A percentile compares a stretch with the other conserved stretches of the same genome.
Evolutionary conservation across 768 basidiomycete species (phyloP).

Genomic region (Mrakia frigida): DNA sequence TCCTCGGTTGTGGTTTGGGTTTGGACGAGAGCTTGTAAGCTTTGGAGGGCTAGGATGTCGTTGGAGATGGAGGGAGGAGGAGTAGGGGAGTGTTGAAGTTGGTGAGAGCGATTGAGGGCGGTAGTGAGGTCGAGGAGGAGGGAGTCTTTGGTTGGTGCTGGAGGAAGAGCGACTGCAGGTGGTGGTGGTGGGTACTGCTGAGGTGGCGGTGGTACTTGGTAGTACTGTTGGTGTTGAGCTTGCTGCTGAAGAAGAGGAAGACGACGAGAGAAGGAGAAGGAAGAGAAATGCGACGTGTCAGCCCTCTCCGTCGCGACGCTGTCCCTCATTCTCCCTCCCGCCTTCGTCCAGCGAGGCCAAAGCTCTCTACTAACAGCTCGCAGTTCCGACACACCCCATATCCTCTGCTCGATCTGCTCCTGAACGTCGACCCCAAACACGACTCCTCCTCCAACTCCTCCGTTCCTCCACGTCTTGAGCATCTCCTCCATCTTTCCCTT

Average conservation of each 20-base stretch:
- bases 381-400: slow-evolving; percentile 41
- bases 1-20: slow-evolving; percentile 5
- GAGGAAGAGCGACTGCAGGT: not conserved
- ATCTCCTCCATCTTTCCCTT: slow-evolving; percentile 97
- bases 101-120: not conserved
- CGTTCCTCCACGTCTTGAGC: slow-evolving; percentile 88
- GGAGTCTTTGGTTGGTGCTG: slow-evolving; percentile 8
- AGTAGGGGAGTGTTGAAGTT: not conserved
- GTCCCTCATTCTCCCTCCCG: not conserved
- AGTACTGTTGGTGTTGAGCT: not conserved
- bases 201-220: not conserved
- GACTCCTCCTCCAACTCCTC: slow-evolving; percentile 70
- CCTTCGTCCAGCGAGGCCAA: not conserved
- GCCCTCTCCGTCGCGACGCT: not conserved
- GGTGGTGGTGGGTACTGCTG: not conserved
- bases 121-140: not conserved
- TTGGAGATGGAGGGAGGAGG: slow-evolving; percentile 4
- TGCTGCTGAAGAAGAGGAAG: slow-evolving; percentile 7
- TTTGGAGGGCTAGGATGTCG: slow-evolving; percentile 10
- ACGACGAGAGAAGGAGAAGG: not conserved
- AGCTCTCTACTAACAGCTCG: slow-evolving; percentile 4
- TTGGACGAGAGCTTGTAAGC: not conserved
- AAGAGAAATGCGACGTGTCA: not conserved
- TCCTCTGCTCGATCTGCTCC: slow-evolving; percentile 63
- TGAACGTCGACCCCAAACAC: slow-evolving; percentile 79